Conservation (phyloP, 208 protist species). For the Acanthamoeba comandoni region DNA sequence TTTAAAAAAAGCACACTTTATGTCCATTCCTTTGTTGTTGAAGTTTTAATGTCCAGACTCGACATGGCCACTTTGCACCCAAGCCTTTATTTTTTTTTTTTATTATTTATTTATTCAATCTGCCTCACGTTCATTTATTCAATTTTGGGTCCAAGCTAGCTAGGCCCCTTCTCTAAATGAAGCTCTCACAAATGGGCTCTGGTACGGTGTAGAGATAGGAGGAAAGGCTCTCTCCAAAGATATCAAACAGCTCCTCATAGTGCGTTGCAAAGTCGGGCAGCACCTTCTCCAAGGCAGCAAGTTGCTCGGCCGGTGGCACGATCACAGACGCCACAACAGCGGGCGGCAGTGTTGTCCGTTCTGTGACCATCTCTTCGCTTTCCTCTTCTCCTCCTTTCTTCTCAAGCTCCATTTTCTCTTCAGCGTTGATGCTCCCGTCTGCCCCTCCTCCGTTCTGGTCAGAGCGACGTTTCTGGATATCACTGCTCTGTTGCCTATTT, state of each 20-base stretch:
- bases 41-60: too few species aligned
- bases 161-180: too few species aligned
- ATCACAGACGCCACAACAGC: not conserved
- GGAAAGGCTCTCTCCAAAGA: conserved; percentile 73
- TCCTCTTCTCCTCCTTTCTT: conserved; percentile 42
- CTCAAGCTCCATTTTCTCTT: not conserved
- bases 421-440: conserved; percentile 2
- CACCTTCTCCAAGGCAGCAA: conserved; percentile 36
- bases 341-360: not conserved
- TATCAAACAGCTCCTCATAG: conserved; percentile 71
- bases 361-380: not conserved
- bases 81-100: too few species aligned
- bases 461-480: not conserved
- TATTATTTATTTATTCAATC: too few species aligned
- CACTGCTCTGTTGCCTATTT: not conserved
- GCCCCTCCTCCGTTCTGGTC: not conserved
- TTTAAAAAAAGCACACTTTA: too few species aligned
- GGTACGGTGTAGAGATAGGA: conserved; percentile 46
- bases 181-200: too few species aligned
- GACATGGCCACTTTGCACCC: too few species aligned
- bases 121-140: too few species aligned
- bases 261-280: conserved; percentile 54
- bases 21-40: too few species aligned
- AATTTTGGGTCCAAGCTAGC: too few species aligned
- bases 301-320: conserved; percentile 47